Conservation (phyloP, 805 yeast genomes). For the Ogataea pignaliae region DNA sequence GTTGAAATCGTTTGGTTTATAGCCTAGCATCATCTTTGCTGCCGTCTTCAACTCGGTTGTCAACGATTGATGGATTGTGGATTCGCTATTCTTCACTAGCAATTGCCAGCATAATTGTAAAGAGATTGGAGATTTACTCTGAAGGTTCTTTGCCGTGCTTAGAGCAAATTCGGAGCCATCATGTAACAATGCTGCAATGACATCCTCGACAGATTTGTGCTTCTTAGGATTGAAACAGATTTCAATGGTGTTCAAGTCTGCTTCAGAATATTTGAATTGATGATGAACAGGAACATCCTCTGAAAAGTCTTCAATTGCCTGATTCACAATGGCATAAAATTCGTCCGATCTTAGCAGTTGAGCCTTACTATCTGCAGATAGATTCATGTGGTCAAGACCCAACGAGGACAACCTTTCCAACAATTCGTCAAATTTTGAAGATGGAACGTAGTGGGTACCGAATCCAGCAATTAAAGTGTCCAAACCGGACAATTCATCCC, state of each 20-base stretch:
- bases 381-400: constrained; percentile 25
- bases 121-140: constrained; percentile 72
- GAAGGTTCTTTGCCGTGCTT: constrained; percentile 50
- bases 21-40: constrained; percentile 60
- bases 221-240: constrained; percentile 49
- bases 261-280: constrained; percentile 51
- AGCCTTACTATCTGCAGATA: constrained; percentile 13
- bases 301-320: constrained; percentile 74
- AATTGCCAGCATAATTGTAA: constrained; percentile 67
- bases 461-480: constrained; percentile 82
- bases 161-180: constrained; percentile 66
- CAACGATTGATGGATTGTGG: constrained; percentile 61
- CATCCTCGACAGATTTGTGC: constrained; percentile 45
- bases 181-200: constrained; percentile 46
- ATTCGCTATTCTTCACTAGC: constrained; percentile 53
- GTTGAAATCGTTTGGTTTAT: constrained; percentile 42
- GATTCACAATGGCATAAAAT: constrained; percentile 56
- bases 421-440: constrained; percentile 57
- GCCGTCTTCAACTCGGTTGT: constrained; percentile 74
- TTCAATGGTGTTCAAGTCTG: constrained; percentile 63
- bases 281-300: constrained; percentile 62
- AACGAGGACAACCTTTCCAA: constrained; percentile 62
- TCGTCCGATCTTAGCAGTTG: constrained; percentile 29
- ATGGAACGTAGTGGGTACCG: constrained; percentile 85
- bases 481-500: constrained; percentile 68